Base-by-base conservation (phyloP, 768 basidiomycete species). In the Russula virescens region DNA sequence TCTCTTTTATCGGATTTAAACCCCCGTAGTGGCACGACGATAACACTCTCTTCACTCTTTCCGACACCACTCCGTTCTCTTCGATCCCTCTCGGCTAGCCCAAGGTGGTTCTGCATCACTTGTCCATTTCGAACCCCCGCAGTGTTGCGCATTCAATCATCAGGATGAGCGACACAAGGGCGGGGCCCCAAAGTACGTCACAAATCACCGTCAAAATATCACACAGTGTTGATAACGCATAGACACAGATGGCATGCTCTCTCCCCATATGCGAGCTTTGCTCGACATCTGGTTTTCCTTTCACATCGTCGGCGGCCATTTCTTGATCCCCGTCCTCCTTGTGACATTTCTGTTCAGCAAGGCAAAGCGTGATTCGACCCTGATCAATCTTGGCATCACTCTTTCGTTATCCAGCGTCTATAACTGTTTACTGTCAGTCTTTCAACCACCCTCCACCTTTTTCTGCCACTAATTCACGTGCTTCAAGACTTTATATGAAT, bases 281-380 rank as follows among this genome's bases (percentile, higher is more conserved):
- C 16, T 65, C 6, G 46, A 40, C 42, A 14, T 48, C 34, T 65
- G 45, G 45, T 62, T 53, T 16, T 42, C 45, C 55, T 62, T 65
- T 19, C 55, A 65, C 9, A 58, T 58, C 35, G 11, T 53, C 19
- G 60, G 55, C 23, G 43, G 50, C 42, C 60, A 65, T 25, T 16
- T 65, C 34, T 21, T 65, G 38, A 5, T 57, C 31, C 60, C 61
- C 19, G 19, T 62, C 51, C 64, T 65, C 49, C 8, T 65, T 38
- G 18, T 25, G 11, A 62, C 64, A 13, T 65, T 65, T 38, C 48
- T 54, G 9, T 38, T 58, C 55, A 45, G n/a, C 49, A 47, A 58
- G 46, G 62, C 64, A 11, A 66, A 31, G 42, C 57, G 52, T 23
- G 64, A 55, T 25, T 56, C 34, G 18, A 42, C 62, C 35, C 28